Evolutionary conservation across 2,329 filamentous ascomycete species (phyloP).

Genomic region (Paracamarosporium sp.): DNA sequence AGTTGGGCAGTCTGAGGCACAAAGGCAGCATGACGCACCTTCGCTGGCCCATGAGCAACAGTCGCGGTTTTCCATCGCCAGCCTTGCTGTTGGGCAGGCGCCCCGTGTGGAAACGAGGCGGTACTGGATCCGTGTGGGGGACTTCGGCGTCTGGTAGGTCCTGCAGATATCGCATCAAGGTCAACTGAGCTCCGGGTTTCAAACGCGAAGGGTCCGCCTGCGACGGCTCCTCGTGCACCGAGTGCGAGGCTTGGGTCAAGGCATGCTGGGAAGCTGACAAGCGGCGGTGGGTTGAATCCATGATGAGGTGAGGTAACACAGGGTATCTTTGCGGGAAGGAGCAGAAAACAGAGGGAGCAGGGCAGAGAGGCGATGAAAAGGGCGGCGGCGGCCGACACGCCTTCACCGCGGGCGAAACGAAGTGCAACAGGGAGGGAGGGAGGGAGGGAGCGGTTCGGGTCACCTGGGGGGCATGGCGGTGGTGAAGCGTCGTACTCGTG

Average conservation of each 20-base stretch:
- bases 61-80: conserved; percentile 74
- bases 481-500: conserved; percentile 32
- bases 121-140: conserved; percentile 42
- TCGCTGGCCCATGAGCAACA: conserved; percentile 94
- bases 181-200: conserved; percentile 49
- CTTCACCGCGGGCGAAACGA: conserved; percentile 13
- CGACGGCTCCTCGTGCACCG: conserved; percentile 19
- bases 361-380: neutral
- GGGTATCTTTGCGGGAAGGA: conserved; percentile 36
- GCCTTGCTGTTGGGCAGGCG: conserved; percentile 57
- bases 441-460: conserved; percentile 12
- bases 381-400: conserved; percentile 5
- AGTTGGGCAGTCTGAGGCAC: conserved; percentile 11
- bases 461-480: conserved; percentile 37
- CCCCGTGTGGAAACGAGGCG: conserved; percentile 50
- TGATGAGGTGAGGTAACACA: conserved; percentile 38
- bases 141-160: conserved; percentile 50
- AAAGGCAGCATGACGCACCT: conserved; percentile 64
- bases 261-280: conserved; percentile 27
- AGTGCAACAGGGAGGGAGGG: conserved; percentile 14
- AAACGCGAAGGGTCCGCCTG: conserved; percentile 39
- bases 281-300: conserved; percentile 36
- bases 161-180: conserved; percentile 52
- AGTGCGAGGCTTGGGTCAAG: conserved; percentile 18
- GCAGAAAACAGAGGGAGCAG: conserved; percentile 13